Conservation (phyloP, 768 basidiomycete species). For the Lepiota subincarnata region DNA sequence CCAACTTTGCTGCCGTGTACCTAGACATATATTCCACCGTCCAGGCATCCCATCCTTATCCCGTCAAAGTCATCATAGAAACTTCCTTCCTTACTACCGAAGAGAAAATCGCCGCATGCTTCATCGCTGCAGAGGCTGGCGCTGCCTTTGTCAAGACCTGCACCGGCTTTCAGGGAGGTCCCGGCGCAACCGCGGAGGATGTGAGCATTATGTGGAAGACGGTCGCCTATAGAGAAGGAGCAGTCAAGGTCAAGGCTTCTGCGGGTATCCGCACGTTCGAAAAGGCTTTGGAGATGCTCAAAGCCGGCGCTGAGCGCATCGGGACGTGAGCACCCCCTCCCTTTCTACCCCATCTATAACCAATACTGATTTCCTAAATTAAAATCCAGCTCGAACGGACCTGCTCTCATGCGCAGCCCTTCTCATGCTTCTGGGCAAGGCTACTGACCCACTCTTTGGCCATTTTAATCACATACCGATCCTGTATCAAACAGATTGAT, state of each 20-base stretch:
- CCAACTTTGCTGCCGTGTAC: constrained; percentile 31
- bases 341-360: not conserved
- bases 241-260: constrained; percentile 47
- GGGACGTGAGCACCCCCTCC: constrained; percentile 39
- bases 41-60: constrained; percentile 24
- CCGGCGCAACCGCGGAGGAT: constrained; percentile 39
- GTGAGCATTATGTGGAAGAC: constrained; percentile 39
- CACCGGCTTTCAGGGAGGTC: constrained; percentile 46
- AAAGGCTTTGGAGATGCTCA: constrained; percentile 42
- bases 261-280: constrained; percentile 47
- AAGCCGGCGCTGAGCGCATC: constrained; percentile 47
- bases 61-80: constrained; percentile 52
- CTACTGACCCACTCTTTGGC: no score
- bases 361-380: not conserved
- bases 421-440: no score
- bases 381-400: constrained; percentile 3
- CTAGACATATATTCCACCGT: constrained; percentile 38
- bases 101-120: constrained; percentile 43
- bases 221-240: constrained; percentile 31
- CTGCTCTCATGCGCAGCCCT: constrained; percentile 5
- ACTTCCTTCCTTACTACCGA: constrained; percentile 41
- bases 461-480: no score
- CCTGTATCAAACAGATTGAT: no score
- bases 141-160: constrained; percentile 52
- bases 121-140: constrained; percentile 46